Evolutionary conservation across 2,329 filamentous ascomycete genomes (phyloP), one percentile per base, ranked within the genome.

Genomic region (Arthrobotrys musiformis): DNA sequence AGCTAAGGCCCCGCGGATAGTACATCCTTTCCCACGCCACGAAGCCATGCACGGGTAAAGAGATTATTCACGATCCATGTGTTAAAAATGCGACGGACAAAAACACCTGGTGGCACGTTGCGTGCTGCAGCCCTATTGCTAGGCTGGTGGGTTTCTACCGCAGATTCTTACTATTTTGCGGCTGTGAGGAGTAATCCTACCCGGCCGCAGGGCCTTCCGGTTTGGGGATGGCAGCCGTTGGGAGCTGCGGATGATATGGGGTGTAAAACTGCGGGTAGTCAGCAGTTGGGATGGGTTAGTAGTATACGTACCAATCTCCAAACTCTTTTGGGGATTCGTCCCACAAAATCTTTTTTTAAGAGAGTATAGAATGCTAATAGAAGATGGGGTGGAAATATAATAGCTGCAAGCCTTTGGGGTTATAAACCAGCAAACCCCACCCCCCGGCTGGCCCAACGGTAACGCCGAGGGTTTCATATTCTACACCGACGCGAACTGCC

Each of bases 331-430:
- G n/a, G n/a, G n/a, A n/a, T n/a, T 6, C 22, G 17, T 24, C 22
- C 19, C 30, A n/a, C 19, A 9, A 50, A 26, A 26, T n/a, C 46
- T 13, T 22, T 22, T 13, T 6, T 46, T 46, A 3, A 46, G n/a
- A n/a, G n/a, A n/a, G n/a, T 46, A 13, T 6, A 7, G 42, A 4
- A 9, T 46, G 9, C 19, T 46, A 13, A 46, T 17, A 46, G n/a
- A 11, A 46, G 19, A 46, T 17, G 22, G n/a, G n/a, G 22, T 46
- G n/a, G 1, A 1, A 22, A 15, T 33, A 33, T 54, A 33, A 24
- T 19, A 73, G 69, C 24, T 73, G 15, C 69, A 73, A 73, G 48
- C 60, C 7, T 67, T 74, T 15, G 70, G 70, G 11, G 40, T 74
- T n/a, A 26, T 74, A 22, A 74, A 74, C 24, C 46, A 68, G 13